These are phyloP conservation scores for Boletus subcaerulescens DNA, from an alignment of 768 basidiomycete species.

Conservation along the genomic window DNA sequence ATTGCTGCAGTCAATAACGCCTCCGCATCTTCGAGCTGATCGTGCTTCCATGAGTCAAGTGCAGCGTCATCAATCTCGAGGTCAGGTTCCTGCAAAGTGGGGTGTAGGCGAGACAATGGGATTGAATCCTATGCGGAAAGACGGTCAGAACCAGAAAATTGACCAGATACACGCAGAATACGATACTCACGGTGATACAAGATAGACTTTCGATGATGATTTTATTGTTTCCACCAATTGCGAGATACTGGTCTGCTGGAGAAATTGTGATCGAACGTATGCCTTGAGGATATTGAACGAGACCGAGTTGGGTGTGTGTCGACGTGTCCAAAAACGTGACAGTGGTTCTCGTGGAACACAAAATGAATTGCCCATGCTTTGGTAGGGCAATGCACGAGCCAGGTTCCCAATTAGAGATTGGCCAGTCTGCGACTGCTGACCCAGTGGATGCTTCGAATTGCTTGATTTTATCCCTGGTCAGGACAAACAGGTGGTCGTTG, in stretches of 20 bases:
- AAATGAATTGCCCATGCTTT: background rate
- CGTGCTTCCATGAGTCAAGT: background rate
- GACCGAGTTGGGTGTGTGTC: background rate
- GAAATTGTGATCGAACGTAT: background rate
- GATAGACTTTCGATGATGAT: background rate
- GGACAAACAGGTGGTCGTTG: background rate
- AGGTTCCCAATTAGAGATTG: background rate
- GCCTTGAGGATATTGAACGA: background rate
- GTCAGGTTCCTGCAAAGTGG: background rate
- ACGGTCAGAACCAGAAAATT: background rate
- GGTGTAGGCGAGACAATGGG: background rate
- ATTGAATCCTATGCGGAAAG: background rate
- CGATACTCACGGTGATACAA: background rate
- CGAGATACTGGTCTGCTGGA: background rate
- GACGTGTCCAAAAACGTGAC: background rate
- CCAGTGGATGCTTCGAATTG: background rate
- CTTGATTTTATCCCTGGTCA: background rate
- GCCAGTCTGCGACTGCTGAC: background rate
- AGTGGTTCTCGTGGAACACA: background rate
- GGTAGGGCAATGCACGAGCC: background rate
- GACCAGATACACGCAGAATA: too few species aligned
- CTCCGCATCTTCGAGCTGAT: background rate
- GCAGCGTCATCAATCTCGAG: background rate
- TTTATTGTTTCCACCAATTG: background rate
- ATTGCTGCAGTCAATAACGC: background rate